Conservation (phyloP, 176 grass and related monocot genomes). For the Tillandsia leiboldiana region DNA sequence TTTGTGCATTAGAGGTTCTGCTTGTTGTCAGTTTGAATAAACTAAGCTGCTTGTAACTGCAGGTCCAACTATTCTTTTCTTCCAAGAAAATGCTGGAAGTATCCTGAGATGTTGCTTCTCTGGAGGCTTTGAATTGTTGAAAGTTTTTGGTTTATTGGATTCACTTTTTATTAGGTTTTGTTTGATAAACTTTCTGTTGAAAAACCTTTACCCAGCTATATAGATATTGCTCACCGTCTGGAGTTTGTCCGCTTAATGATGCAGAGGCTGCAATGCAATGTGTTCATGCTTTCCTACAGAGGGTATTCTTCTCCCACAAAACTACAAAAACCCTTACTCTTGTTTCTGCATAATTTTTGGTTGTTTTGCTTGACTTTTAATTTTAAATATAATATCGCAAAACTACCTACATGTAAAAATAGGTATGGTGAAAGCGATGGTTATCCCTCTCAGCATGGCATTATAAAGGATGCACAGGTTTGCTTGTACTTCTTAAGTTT, state of each 20-base stretch:
- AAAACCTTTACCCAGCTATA: conserved; percentile 34
- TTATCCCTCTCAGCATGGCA: conserved; percentile 87
- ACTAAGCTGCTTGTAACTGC: conserved; percentile 30
- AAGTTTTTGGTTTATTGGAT: conserved; percentile 4
- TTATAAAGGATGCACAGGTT: conserved; percentile 95
- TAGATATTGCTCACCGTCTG: conserved; percentile 99
- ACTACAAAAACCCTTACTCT: background rate
- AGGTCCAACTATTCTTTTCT: conserved; percentile 97
- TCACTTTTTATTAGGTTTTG: background rate
- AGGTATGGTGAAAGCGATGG: conserved; percentile 98
- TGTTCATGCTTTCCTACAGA: conserved; percentile 99
- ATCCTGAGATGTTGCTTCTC: conserved; percentile 47
- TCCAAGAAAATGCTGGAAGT: conserved; percentile 99
- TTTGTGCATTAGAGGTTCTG: background rate
- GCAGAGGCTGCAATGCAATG: conserved; percentile 94
- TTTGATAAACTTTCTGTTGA: background rate
- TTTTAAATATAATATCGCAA: background rate
- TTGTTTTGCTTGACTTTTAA: background rate
- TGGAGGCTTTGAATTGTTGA: conserved; percentile 15
- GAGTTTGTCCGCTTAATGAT: conserved; percentile 88
- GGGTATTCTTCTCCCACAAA: conserved; percentile 44
- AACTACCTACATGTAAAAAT: conserved; percentile 8
- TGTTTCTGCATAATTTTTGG: background rate
- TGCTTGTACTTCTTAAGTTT: conserved; percentile 21
- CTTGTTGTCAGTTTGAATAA: conserved; percentile 20